Evolutionary conservation across 208 protist genomes (phyloP).

Genomic region (Trichomonas vaginalis): DNA sequence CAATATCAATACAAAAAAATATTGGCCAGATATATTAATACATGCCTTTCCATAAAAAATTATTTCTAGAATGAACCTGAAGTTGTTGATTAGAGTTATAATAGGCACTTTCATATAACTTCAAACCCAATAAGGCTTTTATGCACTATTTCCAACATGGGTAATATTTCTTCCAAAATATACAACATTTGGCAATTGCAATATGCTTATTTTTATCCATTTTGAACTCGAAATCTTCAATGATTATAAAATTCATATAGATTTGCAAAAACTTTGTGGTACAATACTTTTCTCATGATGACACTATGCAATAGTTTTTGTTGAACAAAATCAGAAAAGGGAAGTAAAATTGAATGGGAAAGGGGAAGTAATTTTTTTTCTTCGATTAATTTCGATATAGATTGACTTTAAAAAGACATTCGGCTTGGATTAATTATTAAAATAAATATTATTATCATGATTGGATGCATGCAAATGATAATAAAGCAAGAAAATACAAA

Average conservation of each 20-base stretch:
- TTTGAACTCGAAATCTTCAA: background rate
- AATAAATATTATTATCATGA: background rate
- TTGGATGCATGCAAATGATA: background rate
- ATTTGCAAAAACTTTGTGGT: background rate
- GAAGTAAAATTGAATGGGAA: background rate
- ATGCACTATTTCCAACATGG: no score
- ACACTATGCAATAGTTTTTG: background rate
- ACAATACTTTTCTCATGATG: background rate
- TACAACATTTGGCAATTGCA: background rate
- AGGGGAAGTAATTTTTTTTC: background rate
- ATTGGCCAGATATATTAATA: background rate
- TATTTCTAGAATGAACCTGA: background rate
- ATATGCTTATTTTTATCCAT: background rate
- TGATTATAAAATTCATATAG: background rate
- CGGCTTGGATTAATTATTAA: background rate
- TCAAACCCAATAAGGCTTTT: background rate
- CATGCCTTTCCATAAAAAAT: background rate
- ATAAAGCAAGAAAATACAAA: background rate
- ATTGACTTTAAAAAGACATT: background rate
- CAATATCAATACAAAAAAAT: background rate
- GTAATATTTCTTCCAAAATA: no score
- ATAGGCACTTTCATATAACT: background rate
- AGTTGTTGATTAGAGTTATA: background rate
- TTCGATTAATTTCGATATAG: background rate
- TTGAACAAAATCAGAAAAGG: background rate